These are phyloP conservation scores for barrel medic (Medicago truncatula) DNA, from an alignment of 306 rosid species.

Conservation along the genomic window DNA sequence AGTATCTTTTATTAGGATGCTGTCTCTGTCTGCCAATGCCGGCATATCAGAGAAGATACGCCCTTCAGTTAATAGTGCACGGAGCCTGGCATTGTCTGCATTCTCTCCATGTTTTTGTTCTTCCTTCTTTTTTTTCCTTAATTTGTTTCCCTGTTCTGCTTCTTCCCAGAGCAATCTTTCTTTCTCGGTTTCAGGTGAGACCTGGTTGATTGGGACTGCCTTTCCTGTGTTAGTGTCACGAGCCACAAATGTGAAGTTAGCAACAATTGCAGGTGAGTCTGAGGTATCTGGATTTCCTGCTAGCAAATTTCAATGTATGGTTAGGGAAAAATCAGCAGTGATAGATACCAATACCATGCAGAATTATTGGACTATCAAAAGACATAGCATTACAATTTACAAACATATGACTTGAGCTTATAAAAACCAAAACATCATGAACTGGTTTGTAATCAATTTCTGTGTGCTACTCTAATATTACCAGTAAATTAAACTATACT, in stretches of 20 bases:
- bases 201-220: constrained; percentile 68
- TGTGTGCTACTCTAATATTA: constrained; percentile 1
- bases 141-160: constrained; percentile 74
- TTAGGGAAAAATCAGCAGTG: constrained; percentile 17
- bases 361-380: constrained; percentile 15
- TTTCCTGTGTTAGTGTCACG: constrained; percentile 75
- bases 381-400: constrained; percentile 16
- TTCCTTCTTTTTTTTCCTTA: constrained; percentile 60
- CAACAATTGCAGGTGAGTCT: constrained; percentile 63
- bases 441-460: constrained; percentile 7
- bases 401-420: constrained; percentile 27
- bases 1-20: constrained; percentile 77
- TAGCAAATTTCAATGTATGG: constrained; percentile 41
- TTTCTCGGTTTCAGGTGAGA: constrained; percentile 63
- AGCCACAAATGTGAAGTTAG: constrained; percentile 91
- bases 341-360: constrained; percentile 11
- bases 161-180: constrained; percentile 77
- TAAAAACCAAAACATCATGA: constrained; percentile 17
- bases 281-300: constrained; percentile 48
- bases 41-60: constrained; percentile 83
- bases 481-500: constrained; percentile 9
- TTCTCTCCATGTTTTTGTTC: constrained; percentile 50
- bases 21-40: constrained; percentile 84
- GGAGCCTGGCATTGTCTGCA: constrained; percentile 54
- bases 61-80: constrained; percentile 75